Conservation (phyloP, 371 early-diverging fungal genomes). For the Gilbertella persicaria region DNA sequence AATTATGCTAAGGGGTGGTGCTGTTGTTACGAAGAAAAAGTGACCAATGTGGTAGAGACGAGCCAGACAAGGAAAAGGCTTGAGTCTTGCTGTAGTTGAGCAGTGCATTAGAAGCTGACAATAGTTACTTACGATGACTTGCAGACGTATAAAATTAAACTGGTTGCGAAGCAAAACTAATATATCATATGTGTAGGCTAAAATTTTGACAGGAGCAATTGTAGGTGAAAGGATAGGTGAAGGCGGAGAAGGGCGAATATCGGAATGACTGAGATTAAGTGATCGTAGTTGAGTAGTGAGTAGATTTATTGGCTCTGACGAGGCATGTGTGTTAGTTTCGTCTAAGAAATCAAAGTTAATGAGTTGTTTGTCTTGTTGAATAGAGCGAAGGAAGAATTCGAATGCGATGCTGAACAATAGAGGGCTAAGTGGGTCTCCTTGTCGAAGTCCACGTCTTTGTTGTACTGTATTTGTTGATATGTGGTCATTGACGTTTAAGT, state of each 20-base stretch:
- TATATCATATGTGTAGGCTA: conserved; percentile 18
- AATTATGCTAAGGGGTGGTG: no score
- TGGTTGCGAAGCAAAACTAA: conserved; percentile 4
- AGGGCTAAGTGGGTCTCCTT: no score
- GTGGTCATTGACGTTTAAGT: no score
- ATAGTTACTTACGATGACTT: not conserved
- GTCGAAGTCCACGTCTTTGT: no score
- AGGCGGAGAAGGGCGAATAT: no score
- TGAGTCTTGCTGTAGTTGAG: conserved; percentile 7
- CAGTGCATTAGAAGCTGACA: conserved; percentile 3
- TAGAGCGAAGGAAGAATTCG: conserved; percentile 16
- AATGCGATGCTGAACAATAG: no score
- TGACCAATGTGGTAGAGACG: no score
- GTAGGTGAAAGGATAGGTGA: no score
- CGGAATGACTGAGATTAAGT: no score
- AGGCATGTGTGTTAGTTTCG: not conserved
- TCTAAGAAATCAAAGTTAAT: not conserved
- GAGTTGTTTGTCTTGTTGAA: not conserved
- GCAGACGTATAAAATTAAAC: not conserved
- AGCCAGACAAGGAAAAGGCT: conserved; percentile 15
- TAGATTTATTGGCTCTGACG: not conserved
- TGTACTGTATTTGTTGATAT: no score
- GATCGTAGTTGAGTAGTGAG: not conserved
- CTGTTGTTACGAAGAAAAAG: no score
- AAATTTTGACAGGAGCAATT: not conserved